These are phyloP conservation scores for Jacaranda mimosifolia DNA, from an alignment of 257 asterid species.

Conservation along the genomic window DNA sequence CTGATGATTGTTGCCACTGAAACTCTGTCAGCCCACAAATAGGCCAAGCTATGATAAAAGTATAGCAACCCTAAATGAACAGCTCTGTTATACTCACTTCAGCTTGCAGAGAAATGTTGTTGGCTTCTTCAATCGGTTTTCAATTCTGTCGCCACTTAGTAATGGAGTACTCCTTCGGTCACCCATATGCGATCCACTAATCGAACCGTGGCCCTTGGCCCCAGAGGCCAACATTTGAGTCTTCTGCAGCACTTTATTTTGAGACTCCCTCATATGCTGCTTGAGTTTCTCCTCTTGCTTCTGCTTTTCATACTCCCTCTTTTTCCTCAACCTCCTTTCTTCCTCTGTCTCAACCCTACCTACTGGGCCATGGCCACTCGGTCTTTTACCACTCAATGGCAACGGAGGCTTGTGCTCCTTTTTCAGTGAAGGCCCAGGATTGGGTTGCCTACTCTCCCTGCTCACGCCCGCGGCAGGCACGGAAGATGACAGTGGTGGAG, in stretches of 20 bases:
- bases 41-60: conserved; percentile 18
- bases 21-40: conserved; percentile 10
- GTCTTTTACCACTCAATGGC: conserved; percentile 54
- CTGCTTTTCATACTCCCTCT: conserved; percentile 79
- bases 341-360: conserved; percentile 87
- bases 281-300: conserved; percentile 83
- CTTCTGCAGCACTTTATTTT: conserved; percentile 83
- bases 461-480: conserved; percentile 50
- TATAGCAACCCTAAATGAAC: conserved; percentile 29
- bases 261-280: conserved; percentile 82
- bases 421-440: conserved; percentile 49
- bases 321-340: conserved; percentile 88
- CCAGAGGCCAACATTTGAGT: conserved; percentile 85
- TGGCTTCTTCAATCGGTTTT: conserved; percentile 95
- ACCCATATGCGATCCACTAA: conserved; percentile 85
- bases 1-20: not conserved
- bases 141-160: conserved; percentile 75
- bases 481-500: conserved; percentile 66
- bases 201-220: conserved; percentile 76
- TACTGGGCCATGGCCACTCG: conserved; percentile 53
- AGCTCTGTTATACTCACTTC: conserved; percentile 70
- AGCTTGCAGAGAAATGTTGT: conserved; percentile 97
- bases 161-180: conserved; percentile 79
- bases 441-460: conserved; percentile 58
- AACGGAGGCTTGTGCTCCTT: conserved; percentile 67